These are phyloP conservation scores for Kwoniella sp. DNA, from an alignment of 768 basidiomycete species.

Conservation along the genomic window DNA sequence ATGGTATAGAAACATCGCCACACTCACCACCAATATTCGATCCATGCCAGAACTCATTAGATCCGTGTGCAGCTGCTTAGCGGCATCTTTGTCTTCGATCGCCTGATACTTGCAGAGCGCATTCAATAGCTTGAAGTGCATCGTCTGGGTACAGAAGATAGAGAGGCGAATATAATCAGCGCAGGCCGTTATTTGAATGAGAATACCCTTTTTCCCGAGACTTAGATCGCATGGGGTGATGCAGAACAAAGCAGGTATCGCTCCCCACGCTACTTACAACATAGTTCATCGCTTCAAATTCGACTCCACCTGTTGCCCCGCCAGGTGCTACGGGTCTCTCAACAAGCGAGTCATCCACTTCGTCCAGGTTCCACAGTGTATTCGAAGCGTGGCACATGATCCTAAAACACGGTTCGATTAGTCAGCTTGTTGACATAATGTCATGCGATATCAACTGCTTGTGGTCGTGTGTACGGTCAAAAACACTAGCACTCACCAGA, in stretches of 20 bases:
- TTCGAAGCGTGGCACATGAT: slow-evolving; percentile 88
- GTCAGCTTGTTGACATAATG: not conserved
- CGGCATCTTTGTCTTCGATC: slow-evolving; percentile 63
- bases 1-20: no score
- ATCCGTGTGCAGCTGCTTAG: slow-evolving; percentile 79
- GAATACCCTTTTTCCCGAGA: no score
- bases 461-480: no score
- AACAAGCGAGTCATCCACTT: slow-evolving; percentile 79
- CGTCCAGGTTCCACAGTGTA: slow-evolving; percentile 78
- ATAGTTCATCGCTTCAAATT: slow-evolving; percentile 95
- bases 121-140: slow-evolving; percentile 84
- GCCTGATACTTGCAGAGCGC: slow-evolving; percentile 69
- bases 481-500: slow-evolving; percentile 57
- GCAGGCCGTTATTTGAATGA: no score
- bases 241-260: not conserved
- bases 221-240: no score
- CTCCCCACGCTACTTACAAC: slow-evolving; percentile 72
- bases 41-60: slow-evolving; percentile 90
- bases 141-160: slow-evolving; percentile 63
- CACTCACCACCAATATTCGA: slow-evolving; percentile 77
- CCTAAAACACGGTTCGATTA: slow-evolving; percentile 27
- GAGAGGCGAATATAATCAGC: no score
- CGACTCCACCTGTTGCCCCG: slow-evolving; percentile 98
- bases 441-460: no score
- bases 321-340: slow-evolving; percentile 82